Percentiles rank a stretch among this genome's conserved stretches.
Conservation (phyloP, 2,329 filamentous ascomycete genomes). For the Stagonosporopsis tanaceti region DNA sequence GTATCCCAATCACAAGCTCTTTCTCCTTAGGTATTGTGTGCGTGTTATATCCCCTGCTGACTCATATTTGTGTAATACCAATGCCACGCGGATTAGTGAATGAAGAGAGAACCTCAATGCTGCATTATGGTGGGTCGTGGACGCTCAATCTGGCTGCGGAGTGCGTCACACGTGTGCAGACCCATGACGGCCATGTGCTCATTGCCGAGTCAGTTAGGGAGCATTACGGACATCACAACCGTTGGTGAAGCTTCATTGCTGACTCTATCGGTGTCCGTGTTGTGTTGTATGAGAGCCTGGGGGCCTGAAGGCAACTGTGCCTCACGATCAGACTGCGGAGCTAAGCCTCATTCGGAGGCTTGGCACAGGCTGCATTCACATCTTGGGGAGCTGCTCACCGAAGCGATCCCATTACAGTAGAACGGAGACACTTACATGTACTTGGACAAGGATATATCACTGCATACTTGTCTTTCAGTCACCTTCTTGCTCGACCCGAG, state of each 20-base stretch:
- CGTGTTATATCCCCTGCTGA: too few relatives aligned
- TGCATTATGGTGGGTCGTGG: not conserved
- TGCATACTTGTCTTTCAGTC: too few relatives aligned
- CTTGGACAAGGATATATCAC: too few relatives aligned
- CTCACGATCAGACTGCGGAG: not conserved
- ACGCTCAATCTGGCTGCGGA: not conserved
- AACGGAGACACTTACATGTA: too few relatives aligned
- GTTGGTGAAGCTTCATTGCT: not conserved
- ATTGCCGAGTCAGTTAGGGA: not conserved
- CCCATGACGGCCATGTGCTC: not conserved
- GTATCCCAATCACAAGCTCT: too few relatives aligned
- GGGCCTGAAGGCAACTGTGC: slow-evolving; percentile 1
- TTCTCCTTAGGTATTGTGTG: too few relatives aligned
- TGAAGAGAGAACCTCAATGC: not conserved
- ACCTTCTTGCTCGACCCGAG: too few relatives aligned
- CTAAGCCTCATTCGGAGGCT: not conserved
- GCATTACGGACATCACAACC: not conserved
- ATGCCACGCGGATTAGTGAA: not conserved
- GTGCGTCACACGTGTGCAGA: not conserved
- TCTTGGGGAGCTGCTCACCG: not conserved
- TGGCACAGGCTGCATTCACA: too few relatives aligned
- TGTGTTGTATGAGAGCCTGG: slow-evolving; percentile 1
- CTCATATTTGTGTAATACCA: too few relatives aligned
- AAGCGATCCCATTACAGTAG: too few relatives aligned
- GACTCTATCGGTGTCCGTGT: slow-evolving; percentile 3